A percentile compares a stretch with the other conserved stretches of the same genome.
Conservation (phyloP, 2,329 filamentous ascomycete species). For the Plectosphaerella cucumerina region DNA sequence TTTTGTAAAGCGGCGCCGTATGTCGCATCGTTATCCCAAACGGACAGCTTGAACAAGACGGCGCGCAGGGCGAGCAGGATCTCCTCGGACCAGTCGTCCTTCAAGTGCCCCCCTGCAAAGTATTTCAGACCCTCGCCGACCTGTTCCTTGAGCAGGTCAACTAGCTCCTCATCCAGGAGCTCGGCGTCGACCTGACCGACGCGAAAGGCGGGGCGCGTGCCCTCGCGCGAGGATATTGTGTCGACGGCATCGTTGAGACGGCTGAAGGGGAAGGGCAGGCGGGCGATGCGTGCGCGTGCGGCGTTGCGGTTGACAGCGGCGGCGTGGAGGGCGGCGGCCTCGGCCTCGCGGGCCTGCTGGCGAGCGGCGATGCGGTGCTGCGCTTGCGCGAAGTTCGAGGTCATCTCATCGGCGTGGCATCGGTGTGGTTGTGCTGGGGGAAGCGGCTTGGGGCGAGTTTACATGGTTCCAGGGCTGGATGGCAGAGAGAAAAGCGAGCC, state of each 20-base stretch:
- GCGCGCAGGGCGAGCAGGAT: conserved; percentile 74
- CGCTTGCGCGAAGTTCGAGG: conserved; percentile 76
- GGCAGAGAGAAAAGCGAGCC: background rate
- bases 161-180: conserved; percentile 86
- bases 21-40: conserved; percentile 95
- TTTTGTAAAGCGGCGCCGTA: conserved; percentile 94
- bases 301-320: conserved; percentile 39
- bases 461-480: background rate
- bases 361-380: conserved; percentile 82
- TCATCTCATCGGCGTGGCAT: conserved; percentile 43
- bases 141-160: conserved; percentile 80
- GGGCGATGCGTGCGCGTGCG: conserved; percentile 49
- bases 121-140: conserved; percentile 86
- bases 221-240: conserved; percentile 66
- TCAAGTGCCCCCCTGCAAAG: conserved; percentile 67
- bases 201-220: conserved; percentile 80
- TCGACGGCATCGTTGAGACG: conserved; percentile 63
- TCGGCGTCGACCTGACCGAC: conserved; percentile 97
- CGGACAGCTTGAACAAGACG: conserved; percentile 85
- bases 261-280: conserved; percentile 60
- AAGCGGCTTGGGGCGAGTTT: background rate
- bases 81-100: conserved; percentile 84
- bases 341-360: conserved; percentile 69
- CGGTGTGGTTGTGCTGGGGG: conserved; percentile 6
- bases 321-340: conserved; percentile 53